Evolutionary conservation across 352 stramenopile genomes (phyloP).

Genomic region (Globisporangium recalcitrans): DNA sequence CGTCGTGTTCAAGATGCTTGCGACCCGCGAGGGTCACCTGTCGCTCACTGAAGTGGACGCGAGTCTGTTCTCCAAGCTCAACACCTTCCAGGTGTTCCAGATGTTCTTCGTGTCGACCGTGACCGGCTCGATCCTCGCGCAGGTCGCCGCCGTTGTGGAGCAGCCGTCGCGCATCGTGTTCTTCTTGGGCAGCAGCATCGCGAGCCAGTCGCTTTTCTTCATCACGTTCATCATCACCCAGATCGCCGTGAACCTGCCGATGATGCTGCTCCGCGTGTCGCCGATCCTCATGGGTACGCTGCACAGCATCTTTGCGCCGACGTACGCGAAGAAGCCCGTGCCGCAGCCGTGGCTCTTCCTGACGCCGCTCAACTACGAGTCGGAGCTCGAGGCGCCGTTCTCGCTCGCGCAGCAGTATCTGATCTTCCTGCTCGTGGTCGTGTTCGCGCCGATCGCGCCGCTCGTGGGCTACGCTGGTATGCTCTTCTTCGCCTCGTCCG

Average conservation of each 20-base stretch:
- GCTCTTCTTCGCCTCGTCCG: constrained; percentile 64
- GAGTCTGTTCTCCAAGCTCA: constrained; percentile 69
- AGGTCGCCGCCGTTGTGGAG: constrained; percentile 56
- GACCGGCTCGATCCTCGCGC: constrained; percentile 53
- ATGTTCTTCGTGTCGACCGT: constrained; percentile 81
- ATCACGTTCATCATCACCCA: constrained; percentile 76
- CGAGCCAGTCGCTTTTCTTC: constrained; percentile 77
- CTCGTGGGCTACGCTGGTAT: constrained; percentile 53
- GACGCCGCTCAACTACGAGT: constrained; percentile 42
- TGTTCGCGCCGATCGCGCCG: constrained; percentile 70
- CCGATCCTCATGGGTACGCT: constrained; percentile 38
- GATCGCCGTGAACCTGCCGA: constrained; percentile 51
- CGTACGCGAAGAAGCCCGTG: constrained; percentile 40
- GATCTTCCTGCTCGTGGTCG: constrained; percentile 67
- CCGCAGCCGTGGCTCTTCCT: constrained; percentile 53
- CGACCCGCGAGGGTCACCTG: constrained; percentile 57
- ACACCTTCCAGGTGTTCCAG: constrained; percentile 75
- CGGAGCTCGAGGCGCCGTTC: constrained; percentile 50
- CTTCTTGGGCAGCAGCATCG: constrained; percentile 66
- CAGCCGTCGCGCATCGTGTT: constrained; percentile 54
- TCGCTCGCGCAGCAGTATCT: constrained; percentile 65
- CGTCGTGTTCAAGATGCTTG: constrained; percentile 61
- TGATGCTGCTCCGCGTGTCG: constrained; percentile 56
- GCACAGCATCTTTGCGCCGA: constrained; percentile 45
- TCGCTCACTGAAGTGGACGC: constrained; percentile 63